A percentile compares a stretch with the other conserved stretches of the same genome.
These are phyloP conservation scores for Elaphomyces granulatus DNA, from an alignment of 495 filamentous ascomycete genomes.

Conservation along the genomic window DNA sequence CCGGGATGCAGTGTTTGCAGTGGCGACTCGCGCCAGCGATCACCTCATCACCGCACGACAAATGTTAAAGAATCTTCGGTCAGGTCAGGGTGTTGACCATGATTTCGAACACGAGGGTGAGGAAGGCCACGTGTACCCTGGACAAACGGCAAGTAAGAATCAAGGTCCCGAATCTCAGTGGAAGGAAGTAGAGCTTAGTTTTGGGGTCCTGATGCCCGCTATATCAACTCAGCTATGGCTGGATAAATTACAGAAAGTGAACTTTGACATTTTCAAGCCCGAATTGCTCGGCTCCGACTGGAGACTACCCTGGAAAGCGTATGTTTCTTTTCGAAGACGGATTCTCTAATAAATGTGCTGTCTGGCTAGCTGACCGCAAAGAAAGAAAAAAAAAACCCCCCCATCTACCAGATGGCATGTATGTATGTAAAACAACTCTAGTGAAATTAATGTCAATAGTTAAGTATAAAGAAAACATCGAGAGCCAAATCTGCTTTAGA, in stretches of 20 bases:
- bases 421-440: too few relatives aligned
- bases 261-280: constrained; percentile 69
- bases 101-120: constrained; percentile 76
- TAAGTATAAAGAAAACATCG: too few relatives aligned
- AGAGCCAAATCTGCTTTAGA: too few relatives aligned
- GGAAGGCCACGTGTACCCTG: constrained; percentile 52
- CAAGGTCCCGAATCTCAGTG: constrained; percentile 28
- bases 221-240: constrained; percentile 69
- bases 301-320: constrained; percentile 79
- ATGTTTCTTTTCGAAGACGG: constrained; percentile 48
- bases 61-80: constrained; percentile 67
- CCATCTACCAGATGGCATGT: too few relatives aligned
- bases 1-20: constrained; percentile 76
- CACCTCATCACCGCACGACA: constrained; percentile 87
- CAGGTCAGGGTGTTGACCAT: constrained; percentile 60
- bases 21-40: constrained; percentile 87
- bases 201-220: constrained; percentile 66
- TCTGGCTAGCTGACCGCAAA: too few relatives aligned
- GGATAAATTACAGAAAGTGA: constrained; percentile 52
- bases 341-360: constrained; percentile 39
- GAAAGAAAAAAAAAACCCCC: too few relatives aligned
- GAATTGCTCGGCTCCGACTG: constrained; percentile 58
- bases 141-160: constrained; percentile 5
- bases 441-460: too few relatives aligned
- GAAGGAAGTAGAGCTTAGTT: constrained; percentile 48